Percentiles rank a stretch among this genome's conserved stretches.
Conservation (phyloP, 441 rosid species). For the Corymbia citriodora region DNA sequence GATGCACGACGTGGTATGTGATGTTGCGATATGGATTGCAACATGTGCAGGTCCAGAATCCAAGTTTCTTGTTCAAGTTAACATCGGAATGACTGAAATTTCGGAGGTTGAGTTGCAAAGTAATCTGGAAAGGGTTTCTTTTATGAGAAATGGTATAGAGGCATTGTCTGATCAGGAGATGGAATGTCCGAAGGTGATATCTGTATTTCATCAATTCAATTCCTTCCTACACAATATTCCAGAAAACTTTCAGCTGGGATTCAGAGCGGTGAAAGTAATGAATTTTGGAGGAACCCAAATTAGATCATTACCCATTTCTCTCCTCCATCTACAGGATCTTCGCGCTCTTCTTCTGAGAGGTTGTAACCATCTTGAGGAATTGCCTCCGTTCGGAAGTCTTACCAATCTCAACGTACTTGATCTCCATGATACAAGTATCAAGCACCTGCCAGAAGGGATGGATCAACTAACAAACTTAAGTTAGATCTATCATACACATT, state of each 20-base stretch:
- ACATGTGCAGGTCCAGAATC: slow-evolving; percentile 11
- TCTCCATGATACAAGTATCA: not conserved
- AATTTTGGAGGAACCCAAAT: not conserved
- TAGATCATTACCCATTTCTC: not conserved
- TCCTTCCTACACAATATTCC: not conserved
- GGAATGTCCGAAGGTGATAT: not conserved
- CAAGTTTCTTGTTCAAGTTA: slow-evolving; percentile 25
- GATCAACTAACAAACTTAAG: not conserved
- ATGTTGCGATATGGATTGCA: slow-evolving; percentile 33
- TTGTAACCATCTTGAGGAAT: not conserved
- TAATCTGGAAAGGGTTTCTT: not conserved
- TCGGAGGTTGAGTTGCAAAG: slow-evolving; percentile 4
- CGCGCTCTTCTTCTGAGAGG: not conserved
- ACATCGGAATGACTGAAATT: slow-evolving; percentile 14
- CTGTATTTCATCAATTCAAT: not conserved
- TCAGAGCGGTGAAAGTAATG: not conserved
- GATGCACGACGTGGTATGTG: slow-evolving; percentile 38
- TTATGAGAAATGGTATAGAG: not conserved
- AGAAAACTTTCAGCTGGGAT: not conserved
- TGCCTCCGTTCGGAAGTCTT: not conserved
- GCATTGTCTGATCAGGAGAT: not conserved
- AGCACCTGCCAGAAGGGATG: not conserved
- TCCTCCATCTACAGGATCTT: not conserved
- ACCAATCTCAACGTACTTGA: not conserved
- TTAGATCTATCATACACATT: not conserved